Evolutionary conservation across 352 stramenopile genomes (phyloP).

Genomic region (Phytophthora sp.): DNA sequence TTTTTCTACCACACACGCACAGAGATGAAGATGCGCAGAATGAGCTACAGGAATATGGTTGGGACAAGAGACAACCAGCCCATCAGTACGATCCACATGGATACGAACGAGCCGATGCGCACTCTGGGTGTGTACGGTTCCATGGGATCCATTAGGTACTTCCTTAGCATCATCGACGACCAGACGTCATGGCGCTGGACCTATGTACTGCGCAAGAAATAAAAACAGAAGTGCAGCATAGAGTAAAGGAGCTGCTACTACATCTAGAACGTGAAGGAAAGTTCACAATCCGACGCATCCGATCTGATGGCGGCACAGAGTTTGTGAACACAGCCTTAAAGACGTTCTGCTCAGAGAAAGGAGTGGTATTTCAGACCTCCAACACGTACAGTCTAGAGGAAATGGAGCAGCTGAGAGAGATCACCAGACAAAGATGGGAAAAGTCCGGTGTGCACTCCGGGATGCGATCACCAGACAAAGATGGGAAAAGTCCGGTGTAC

Average conservation of each 20-base stretch:
- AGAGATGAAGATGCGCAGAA: not conserved
- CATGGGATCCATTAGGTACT: constrained; percentile 2
- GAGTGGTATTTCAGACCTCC: not conserved
- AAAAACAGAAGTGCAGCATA: not conserved
- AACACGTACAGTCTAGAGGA: not conserved
- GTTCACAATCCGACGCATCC: not conserved
- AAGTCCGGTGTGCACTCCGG: not conserved
- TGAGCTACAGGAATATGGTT: not conserved
- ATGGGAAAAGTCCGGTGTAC: not conserved
- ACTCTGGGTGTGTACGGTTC: not conserved
- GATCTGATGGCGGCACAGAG: not conserved
- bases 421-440: not conserved
- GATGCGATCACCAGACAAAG: not conserved
- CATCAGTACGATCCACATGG: not conserved
- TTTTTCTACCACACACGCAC: not conserved
- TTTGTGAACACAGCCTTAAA: constrained; percentile 1
- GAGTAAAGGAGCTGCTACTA: not conserved
- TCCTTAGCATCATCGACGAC: constrained; percentile 7
- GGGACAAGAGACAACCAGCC: not conserved
- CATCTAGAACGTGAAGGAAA: not conserved
- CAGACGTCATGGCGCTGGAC: constrained; percentile 7
- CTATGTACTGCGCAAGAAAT: not conserved
- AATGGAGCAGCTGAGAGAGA: not conserved
- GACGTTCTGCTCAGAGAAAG: not conserved
- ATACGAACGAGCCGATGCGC: not conserved